Conservation (phyloP, 805 yeast genomes). For the Candida wancherniae region DNA sequence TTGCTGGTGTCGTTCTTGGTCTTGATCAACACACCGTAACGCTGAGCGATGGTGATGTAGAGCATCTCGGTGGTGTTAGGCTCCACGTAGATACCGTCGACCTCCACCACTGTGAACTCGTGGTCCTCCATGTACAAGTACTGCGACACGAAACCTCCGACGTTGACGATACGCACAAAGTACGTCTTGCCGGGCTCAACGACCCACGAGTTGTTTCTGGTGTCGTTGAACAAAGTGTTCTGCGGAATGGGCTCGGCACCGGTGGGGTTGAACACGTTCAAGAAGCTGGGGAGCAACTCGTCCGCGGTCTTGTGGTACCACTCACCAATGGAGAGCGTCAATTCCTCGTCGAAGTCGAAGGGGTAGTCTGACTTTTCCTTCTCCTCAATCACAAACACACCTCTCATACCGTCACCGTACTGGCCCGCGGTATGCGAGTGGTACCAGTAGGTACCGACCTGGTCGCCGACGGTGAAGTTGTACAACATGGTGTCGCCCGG, state of each 20-base stretch:
- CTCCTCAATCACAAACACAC: conserved; percentile 69
- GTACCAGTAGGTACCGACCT: conserved; percentile 94
- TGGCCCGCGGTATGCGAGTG: conserved; percentile 91
- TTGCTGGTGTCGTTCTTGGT: conserved; percentile 59
- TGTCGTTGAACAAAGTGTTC: conserved; percentile 72
- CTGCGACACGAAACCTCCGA: conserved; percentile 91
- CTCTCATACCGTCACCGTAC: conserved; percentile 92
- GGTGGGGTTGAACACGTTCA: conserved; percentile 80
- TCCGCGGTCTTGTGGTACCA: conserved; percentile 76
- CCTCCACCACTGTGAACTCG: conserved; percentile 78
- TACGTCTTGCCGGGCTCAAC: conserved; percentile 87
- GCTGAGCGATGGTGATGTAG: conserved; percentile 87
- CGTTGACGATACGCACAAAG: conserved; percentile 71
- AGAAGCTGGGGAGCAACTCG: conserved; percentile 50
- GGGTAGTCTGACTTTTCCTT: conserved; percentile 45
- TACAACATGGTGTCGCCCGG: conserved; percentile 70
- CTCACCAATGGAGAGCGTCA: conserved; percentile 63
- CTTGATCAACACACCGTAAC: conserved; percentile 73
- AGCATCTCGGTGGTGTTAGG: conserved; percentile 63
- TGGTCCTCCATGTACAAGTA: conserved; percentile 87
- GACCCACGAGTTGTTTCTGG: conserved; percentile 67
- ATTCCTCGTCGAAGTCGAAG: conserved; percentile 78
- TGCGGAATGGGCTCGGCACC: conserved; percentile 98
- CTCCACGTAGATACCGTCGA: conserved; percentile 86
- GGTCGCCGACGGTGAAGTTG: conserved; percentile 81